Evolutionary conservation across 768 basidiomycete species (phyloP).

Genomic region (Imleria badia): DNA sequence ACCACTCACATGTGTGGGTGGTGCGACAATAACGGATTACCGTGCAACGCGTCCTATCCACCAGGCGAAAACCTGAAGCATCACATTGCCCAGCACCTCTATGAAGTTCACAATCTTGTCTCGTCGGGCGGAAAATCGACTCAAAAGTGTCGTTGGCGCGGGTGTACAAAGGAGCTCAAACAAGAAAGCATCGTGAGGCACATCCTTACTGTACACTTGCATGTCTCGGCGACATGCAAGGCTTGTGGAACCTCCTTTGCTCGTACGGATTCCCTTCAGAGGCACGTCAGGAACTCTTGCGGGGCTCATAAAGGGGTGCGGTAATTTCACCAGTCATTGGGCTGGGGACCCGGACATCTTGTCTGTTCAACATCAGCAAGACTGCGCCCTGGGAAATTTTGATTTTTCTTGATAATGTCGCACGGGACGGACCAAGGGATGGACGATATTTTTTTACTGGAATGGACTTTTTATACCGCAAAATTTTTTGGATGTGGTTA

Average conservation of each 20-base stretch:
- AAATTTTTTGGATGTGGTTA: not conserved
- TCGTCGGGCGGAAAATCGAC: constrained; percentile 3
- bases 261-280: constrained; percentile 26
- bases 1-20: constrained; percentile 4
- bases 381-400: not conserved
- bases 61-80: constrained; percentile 10
- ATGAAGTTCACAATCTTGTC: not conserved
- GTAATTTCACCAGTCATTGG: not conserved
- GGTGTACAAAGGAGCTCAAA: constrained; percentile 25
- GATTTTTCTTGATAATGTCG: not conserved
- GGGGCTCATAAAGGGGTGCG: not conserved
- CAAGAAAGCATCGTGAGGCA: constrained; percentile 27
- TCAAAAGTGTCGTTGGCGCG: constrained; percentile 14
- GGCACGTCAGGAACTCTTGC: constrained; percentile 23
- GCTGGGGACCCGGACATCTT: not conserved
- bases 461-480: not conserved
- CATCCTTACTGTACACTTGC: constrained; percentile 23
- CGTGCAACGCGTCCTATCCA: not conserved
- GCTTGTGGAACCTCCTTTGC: constrained; percentile 26
- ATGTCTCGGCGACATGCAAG: constrained; percentile 6
- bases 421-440: too few species aligned
- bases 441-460: too few species aligned
- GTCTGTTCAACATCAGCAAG: not conserved
- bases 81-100: constrained; percentile 12
- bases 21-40: constrained; percentile 3